Evolutionary conservation across 2,329 filamentous ascomycete genomes (phyloP).

Genomic region (Atkinsonella texensis): DNA sequence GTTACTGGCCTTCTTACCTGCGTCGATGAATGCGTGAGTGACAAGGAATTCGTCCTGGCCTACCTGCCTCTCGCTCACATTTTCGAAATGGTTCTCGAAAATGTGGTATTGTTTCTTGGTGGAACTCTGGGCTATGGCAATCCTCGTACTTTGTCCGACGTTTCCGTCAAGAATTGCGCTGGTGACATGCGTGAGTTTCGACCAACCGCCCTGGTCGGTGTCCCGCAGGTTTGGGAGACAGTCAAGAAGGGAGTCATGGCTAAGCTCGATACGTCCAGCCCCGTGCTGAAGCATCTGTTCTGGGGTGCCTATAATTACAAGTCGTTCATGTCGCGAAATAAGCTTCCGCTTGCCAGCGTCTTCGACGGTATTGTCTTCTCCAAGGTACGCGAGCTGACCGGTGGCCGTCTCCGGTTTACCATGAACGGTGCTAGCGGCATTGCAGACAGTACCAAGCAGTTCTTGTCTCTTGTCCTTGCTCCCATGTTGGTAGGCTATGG

Average conservation of each 20-base stretch:
- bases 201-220: slow-evolving; percentile 84
- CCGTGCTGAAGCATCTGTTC: slow-evolving; percentile 68
- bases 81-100: slow-evolving; percentile 92
- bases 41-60: slow-evolving; percentile 68
- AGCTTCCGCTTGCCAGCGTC: slow-evolving; percentile 53
- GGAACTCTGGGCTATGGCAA: slow-evolving; percentile 90
- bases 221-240: slow-evolving; percentile 94
- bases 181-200: slow-evolving; percentile 89
- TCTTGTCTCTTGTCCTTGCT: slow-evolving; percentile 83
- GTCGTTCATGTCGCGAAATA: slow-evolving; percentile 42
- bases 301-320: slow-evolving; percentile 52
- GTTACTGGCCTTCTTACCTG: slow-evolving; percentile 71
- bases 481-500: slow-evolving; percentile 95
- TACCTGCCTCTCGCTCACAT: slow-evolving; percentile 95
- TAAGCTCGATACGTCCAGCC: slow-evolving; percentile 61
- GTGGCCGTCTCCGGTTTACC: slow-evolving; percentile 75
- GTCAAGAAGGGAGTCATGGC: slow-evolving; percentile 86
- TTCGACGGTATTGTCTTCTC: slow-evolving; percentile 81
- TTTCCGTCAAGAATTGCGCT: slow-evolving; percentile 75
- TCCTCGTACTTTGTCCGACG: slow-evolving; percentile 76
- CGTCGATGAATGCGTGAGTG: slow-evolving; percentile 66
- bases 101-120: slow-evolving; percentile 77
- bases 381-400: slow-evolving; percentile 82
- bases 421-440: slow-evolving; percentile 93
- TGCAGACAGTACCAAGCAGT: slow-evolving; percentile 74